These are phyloP conservation scores for Collybia sordida DNA, from an alignment of 768 basidiomycete species.

Conservation along the genomic window DNA sequence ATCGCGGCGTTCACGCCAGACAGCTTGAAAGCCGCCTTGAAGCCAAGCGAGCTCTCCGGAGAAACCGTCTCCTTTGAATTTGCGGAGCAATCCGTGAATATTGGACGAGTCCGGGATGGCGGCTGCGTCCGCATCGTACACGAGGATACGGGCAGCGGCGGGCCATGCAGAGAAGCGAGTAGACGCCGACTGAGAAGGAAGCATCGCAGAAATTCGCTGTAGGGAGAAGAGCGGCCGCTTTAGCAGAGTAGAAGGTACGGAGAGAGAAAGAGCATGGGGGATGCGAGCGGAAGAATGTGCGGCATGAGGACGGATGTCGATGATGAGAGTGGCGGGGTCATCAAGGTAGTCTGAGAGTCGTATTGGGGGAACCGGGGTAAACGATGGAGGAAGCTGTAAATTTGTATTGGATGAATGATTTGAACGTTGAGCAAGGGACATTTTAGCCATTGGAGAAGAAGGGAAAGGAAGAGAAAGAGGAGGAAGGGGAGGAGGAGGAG, in stretches of 20 bases:
- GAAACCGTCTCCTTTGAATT: slow-evolving; percentile 59
- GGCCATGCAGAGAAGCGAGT: slow-evolving; percentile 61
- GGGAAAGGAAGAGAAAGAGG: slow-evolving; percentile 16
- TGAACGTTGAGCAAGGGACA: slow-evolving; percentile 13
- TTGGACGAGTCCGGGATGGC: slow-evolving; percentile 63
- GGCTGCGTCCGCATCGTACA: slow-evolving; percentile 82
- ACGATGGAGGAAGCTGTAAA: slow-evolving; percentile 4
- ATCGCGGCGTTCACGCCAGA: slow-evolving; percentile 53
- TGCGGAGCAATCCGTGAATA: slow-evolving; percentile 70
- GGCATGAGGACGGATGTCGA: slow-evolving; percentile 89
- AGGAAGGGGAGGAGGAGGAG: no score
- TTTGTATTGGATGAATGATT: no score
- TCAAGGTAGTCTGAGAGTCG: slow-evolving; percentile 29
- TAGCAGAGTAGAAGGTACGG: slow-evolving; percentile 92
- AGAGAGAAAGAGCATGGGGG: slow-evolving; percentile 73
- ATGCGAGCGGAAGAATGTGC: slow-evolving; percentile 68
- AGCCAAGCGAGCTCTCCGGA: slow-evolving; percentile 73
- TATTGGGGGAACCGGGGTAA: slow-evolving; percentile 24
- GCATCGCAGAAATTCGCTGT: slow-evolving; percentile 73
- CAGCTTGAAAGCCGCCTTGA: slow-evolving; percentile 77
- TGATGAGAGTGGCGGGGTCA: slow-evolving; percentile 52
- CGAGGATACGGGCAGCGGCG: slow-evolving; percentile 62
- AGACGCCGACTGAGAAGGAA: slow-evolving; percentile 61
- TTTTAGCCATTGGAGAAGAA: slow-evolving; percentile 19
- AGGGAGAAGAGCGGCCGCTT: slow-evolving; percentile 88